Base-by-base conservation (phyloP, 179 eudicot genomes). In the Silene vulgaris region DNA sequence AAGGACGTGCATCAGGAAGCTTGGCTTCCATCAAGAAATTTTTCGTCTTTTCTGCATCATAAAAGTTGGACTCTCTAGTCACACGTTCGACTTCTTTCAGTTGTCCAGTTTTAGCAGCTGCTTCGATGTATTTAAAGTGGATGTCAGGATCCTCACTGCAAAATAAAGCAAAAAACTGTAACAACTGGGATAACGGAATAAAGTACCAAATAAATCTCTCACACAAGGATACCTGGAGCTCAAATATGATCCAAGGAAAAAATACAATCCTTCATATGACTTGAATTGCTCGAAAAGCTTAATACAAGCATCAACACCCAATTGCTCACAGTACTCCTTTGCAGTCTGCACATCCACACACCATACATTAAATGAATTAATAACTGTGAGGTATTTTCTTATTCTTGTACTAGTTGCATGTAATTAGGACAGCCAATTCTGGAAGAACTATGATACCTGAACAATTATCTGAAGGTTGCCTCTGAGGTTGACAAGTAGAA, bases 401-500 rank as follows among this genome's bases (percentile, higher is more conserved):
- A 65, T 13, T 9, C 20, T 65, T 65, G 70, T 19, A 60, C 1
- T 5, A 5, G 19, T 16, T 8, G n/a, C 20, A 14, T 9, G 26
- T 13, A 64, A 29, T 23, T 11, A 6, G 20, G 20, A 12, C 54
- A 9, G 13, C 26, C 16, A 64, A 40, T 4, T 23, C 13, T 4
- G 50, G 29, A 62, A 72, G 43, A 29, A 67, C 7, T 17, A 61
- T 23, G 28, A 57, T 85, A 92, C 97, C 96, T 92, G 97, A 71
- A 92, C 97, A 86, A 92, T 92, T 76, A 92, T 92, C 82, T 92
- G 97, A 76, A 92, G 94, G 81, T 92, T 92, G 79, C 92, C 96
- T 82, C 94, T 87, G 29, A 92, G 85, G 83, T 90, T 92, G 74
- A 90, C 96, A 80, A 92, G 82, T 66, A 92, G 76, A 72, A 92